Evolutionary conservation across 352 stramenopile genomes (phyloP).

Genomic region (Thraustochytrium sp.): DNA sequence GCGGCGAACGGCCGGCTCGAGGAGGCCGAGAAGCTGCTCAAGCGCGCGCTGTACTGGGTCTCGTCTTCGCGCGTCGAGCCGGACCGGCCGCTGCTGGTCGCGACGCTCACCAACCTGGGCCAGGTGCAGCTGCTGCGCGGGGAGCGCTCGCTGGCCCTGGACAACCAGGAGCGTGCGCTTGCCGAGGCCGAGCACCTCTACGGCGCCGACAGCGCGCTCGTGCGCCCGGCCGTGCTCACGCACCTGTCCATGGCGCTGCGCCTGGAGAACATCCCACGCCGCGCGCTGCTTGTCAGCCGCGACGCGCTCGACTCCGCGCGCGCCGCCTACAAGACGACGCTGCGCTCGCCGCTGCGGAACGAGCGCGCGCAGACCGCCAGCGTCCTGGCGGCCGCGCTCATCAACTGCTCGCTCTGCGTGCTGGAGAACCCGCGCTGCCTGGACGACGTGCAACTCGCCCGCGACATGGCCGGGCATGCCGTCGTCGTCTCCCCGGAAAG

Average conservation of each 20-base stretch:
- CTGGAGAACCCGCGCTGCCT: neutral
- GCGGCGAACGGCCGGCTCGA: neutral
- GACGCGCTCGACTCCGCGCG: neutral
- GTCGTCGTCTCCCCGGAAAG: neutral
- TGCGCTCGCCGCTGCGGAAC: neutral
- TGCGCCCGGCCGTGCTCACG: conserved; percentile 1
- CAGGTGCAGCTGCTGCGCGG: conserved; percentile 1
- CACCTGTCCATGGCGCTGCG: neutral
- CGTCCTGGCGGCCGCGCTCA: neutral
- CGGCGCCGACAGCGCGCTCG: neutral
- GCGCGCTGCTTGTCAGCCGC: neutral
- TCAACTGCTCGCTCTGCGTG: neutral
- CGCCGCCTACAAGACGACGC: neutral
- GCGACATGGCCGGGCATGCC: neutral
- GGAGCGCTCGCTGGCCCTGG: neutral
- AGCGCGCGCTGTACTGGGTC: conserved; percentile 16
- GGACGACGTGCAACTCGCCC: neutral
- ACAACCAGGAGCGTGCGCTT: neutral
- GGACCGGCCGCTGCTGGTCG: neutral
- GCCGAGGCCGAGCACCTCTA: neutral
- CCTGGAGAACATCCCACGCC: neutral
- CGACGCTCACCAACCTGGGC: neutral
- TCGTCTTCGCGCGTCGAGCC: neutral
- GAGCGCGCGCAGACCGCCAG: neutral
- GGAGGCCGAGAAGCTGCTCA: conserved; percentile 17